phyloP scores from a whole-genome alignment of 2,329 filamentous ascomycete species.

The Aphanocladium album region DNA sequence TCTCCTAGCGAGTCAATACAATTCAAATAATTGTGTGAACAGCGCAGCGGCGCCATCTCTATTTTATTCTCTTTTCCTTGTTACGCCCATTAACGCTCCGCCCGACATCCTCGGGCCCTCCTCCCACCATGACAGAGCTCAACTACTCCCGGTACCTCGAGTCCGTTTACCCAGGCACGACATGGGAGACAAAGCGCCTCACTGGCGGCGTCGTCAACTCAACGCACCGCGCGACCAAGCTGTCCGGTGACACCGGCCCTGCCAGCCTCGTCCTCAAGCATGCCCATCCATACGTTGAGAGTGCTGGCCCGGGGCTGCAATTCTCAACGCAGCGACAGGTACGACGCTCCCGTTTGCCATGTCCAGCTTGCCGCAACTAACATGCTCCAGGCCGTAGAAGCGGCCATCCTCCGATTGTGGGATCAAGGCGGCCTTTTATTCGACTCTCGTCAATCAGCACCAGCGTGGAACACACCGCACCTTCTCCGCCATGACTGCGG shows the following conservation, averaged over 20 bases:
- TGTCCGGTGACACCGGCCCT: slow-evolving; percentile 6
- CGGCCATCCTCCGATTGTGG: slow-evolving; percentile 11
- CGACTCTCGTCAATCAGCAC: neutral
- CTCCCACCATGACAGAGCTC: neutral
- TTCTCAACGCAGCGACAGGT: slow-evolving; percentile 18
- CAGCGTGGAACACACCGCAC: slow-evolving; percentile 12
- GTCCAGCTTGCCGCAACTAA: neutral
- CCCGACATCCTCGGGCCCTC: no score
- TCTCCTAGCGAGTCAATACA: neutral
- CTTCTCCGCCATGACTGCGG: slow-evolving; percentile 15
- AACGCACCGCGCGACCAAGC: slow-evolving; percentile 14
- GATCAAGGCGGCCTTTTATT: slow-evolving; percentile 8
- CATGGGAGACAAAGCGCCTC: slow-evolving; percentile 11
- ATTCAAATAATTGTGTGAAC: no score
- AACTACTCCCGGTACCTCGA: slow-evolving; percentile 14
- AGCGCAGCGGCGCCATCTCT: no score
- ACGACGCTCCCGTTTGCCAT: neutral
- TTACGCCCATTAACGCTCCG: no score
- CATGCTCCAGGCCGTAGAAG: slow-evolving; percentile 11
- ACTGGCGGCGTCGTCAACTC: slow-evolving; percentile 18
- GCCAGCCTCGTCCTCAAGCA: slow-evolving; percentile 19
- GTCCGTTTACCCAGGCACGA: slow-evolving; percentile 13
- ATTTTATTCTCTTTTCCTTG: neutral
- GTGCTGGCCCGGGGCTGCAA: slow-evolving; percentile 12
- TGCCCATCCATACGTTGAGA: slow-evolving; percentile 16